phyloP scores from a whole-genome alignment of 2,329 filamentous ascomycete species.

The Xylaria multiplex region DNA sequence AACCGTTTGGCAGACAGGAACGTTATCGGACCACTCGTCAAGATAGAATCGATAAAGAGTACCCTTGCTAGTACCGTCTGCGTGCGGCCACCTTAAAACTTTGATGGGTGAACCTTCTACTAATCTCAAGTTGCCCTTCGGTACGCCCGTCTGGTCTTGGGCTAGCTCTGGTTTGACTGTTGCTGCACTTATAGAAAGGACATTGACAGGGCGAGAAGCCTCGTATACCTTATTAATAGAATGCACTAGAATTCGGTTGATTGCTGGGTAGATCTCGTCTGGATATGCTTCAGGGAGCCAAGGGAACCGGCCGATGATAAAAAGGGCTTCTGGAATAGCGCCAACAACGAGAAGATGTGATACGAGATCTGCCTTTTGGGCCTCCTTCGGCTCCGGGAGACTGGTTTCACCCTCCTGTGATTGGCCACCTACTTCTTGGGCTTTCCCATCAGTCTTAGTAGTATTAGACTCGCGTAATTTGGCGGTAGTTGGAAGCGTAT shows the following conservation, averaged over 20 bases:
- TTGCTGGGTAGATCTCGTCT: slow-evolving; percentile 77
- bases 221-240: slow-evolving; percentile 78
- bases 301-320: slow-evolving; percentile 89
- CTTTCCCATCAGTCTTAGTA: slow-evolving; percentile 64
- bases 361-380: slow-evolving; percentile 84
- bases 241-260: slow-evolving; percentile 87
- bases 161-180: slow-evolving; percentile 55
- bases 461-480: slow-evolving; percentile 61
- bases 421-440: slow-evolving; percentile 57
- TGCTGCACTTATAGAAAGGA: slow-evolving; percentile 49
- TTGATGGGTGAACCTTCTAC: slow-evolving; percentile 70
- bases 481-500: slow-evolving; percentile 67
- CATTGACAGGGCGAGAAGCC: slow-evolving; percentile 51
- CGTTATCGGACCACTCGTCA: slow-evolving; percentile 95
- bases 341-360: slow-evolving; percentile 90
- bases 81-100: slow-evolving; percentile 82
- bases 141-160: slow-evolving; percentile 71
- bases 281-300: slow-evolving; percentile 90
- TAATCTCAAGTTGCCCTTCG: slow-evolving; percentile 75
- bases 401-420: slow-evolving; percentile 59
- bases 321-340: slow-evolving; percentile 90
- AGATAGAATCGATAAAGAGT: slow-evolving; percentile 94
- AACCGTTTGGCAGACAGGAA: slow-evolving; percentile 88
- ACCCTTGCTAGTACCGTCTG: slow-evolving; percentile 82
- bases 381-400: slow-evolving; percentile 77